Evolutionary conservation across 2,329 filamentous ascomycete species (phyloP).

Genomic region (Cordyceps pruinosa): DNA sequence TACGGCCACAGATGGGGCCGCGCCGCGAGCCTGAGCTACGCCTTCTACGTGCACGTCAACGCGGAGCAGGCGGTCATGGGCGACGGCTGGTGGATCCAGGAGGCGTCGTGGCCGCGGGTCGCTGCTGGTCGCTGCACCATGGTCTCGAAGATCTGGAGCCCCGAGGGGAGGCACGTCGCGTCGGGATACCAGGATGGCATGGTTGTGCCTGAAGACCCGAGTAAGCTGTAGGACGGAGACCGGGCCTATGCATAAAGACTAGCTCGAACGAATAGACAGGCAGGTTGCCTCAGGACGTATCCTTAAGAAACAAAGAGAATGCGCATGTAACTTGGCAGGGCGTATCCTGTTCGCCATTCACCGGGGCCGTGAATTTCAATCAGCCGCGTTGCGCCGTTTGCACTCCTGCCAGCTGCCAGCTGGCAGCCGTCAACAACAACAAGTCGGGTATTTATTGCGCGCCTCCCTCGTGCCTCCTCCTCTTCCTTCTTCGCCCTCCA

Average conservation of each 20-base stretch:
- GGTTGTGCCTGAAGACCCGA: slow-evolving; percentile 7
- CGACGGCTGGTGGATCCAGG: slow-evolving; percentile 48
- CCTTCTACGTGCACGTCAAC: slow-evolving; percentile 47
- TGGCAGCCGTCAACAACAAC: neutral
- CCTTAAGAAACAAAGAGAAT: no score
- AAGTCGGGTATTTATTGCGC: neutral
- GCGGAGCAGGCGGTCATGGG: slow-evolving; percentile 41
- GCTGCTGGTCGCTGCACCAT: slow-evolving; percentile 41
- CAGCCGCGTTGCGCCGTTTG: neutral
- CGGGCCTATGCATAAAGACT: neutral
- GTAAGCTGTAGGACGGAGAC: neutral
- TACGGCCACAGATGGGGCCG: slow-evolving; percentile 36
- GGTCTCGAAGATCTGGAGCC: slow-evolving; percentile 48
- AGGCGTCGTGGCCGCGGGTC: slow-evolving; percentile 41
- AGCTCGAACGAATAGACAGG: no score
- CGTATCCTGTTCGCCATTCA: no score
- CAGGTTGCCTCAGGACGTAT: no score
- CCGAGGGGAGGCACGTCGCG: slow-evolving; percentile 44
- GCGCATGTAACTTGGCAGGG: no score
- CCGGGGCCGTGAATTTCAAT: neutral
- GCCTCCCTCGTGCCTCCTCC: neutral
- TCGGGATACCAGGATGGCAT: slow-evolving; percentile 50
- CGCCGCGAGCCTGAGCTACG: slow-evolving; percentile 43
- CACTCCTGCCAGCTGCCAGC: neutral
- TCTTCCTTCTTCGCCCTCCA: neutral